Conservation (phyloP, 2,329 filamentous ascomycete species). For the Aureobasidium sp. region DNA sequence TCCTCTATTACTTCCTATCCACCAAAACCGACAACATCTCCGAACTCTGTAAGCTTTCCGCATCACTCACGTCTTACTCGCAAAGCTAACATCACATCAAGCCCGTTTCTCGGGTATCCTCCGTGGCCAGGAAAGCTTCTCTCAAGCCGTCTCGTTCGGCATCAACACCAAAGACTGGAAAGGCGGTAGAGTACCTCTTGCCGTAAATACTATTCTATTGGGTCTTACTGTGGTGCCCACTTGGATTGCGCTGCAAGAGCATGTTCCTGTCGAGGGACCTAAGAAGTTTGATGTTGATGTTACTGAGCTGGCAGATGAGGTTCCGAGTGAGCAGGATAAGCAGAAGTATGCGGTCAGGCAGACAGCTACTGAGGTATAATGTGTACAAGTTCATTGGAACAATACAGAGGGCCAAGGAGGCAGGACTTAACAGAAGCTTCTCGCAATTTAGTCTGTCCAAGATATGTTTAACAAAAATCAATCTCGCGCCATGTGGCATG, state of each 20-base stretch:
- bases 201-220: conserved; percentile 32
- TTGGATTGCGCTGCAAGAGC: conserved; percentile 28
- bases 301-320: background rate
- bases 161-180: conserved; percentile 40
- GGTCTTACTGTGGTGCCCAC: conserved; percentile 26
- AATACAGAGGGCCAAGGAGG: no score
- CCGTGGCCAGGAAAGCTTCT: conserved; percentile 40
- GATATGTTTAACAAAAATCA: no score
- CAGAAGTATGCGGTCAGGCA: conserved; percentile 10
- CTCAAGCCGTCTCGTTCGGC: conserved; percentile 39
- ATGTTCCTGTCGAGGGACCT: conserved; percentile 23
- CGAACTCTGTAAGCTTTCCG: conserved; percentile 34
- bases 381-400: no score
- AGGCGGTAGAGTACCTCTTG: conserved; percentile 37
- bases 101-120: conserved; percentile 36
- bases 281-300: conserved; percentile 6
- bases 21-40: conserved; percentile 52
- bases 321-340: background rate
- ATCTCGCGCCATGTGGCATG: no score
- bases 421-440: no score
- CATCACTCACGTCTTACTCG: background rate
- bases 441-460: no score
- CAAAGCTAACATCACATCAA: background rate
- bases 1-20: conserved; percentile 50
- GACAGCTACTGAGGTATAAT: conserved; percentile 2